Base-by-base conservation (phyloP, 805 yeast genomes). In the Candida boleticola region DNA sequence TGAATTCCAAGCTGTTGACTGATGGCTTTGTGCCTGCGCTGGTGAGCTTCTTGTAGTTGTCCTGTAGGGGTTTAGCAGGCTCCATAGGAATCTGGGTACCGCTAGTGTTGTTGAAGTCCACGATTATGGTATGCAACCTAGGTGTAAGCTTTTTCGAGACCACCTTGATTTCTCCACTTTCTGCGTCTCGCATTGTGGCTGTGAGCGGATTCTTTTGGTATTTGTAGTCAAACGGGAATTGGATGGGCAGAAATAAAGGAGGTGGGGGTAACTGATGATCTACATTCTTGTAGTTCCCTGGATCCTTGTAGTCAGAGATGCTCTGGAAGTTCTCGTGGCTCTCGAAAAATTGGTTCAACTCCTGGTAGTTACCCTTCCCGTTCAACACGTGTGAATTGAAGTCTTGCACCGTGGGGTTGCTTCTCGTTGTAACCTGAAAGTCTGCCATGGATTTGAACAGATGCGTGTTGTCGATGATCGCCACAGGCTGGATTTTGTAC, bases 381-480 rank as follows among this genome's bases (percentile, higher is more conserved):
- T 57, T 47, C n/a, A 64, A 45, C 11, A 63, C 52, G 4, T 53
- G 44, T 4, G 47, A 39, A 35, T 60, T 58, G 50, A 62, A 64
- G 11, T 57, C 61, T 45, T 66, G 60, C 42, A 51, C 59, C 20
- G 55, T 44, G 2, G 49, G 58, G 11, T 84, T 82, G 50, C 77
- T 74, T 38, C 74, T 75, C 10, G 89, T 77, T 25, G 77, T 67
- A 48, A 78, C 76, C 59, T 93, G 98, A 60, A 89, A 92, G 62
- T 90, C 98, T 0, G 92, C 82, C 74, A 89, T 78, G 49, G 86
- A 88, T 51, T 96, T 76, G 60, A 92, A 92, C 48, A 85, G 76
- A 54, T 81, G 83, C 14, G 83, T 83, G 44, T 79, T 75, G 51
- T 80, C 79, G 16, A 89, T 70, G 16, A 88, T 74, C 0, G 83